Percentiles rank a stretch among this genome's conserved stretches.
These are phyloP conservation scores for Ophidiomyces ophidiicola DNA, from an alignment of 2,329 filamentous ascomycete species.

Conservation along the genomic window DNA sequence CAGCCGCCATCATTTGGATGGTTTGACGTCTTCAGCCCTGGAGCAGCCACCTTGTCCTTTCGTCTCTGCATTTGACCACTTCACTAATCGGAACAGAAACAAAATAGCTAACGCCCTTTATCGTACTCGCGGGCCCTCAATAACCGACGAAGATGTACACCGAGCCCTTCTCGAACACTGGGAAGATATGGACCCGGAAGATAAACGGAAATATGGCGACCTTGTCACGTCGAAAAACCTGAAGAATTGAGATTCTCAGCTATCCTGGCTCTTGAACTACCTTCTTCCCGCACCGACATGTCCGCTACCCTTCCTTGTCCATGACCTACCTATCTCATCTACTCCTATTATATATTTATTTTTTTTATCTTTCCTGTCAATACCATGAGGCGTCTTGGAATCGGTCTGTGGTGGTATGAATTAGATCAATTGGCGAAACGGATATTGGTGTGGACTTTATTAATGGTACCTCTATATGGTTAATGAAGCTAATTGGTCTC, in stretches of 20 bases:
- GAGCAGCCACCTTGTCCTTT: conserved; percentile 12
- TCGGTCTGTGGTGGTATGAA: conserved; percentile 1
- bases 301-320: neutral
- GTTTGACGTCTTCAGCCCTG: conserved; percentile 8
- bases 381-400: conserved; percentile 3
- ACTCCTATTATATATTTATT: neutral
- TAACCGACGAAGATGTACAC: conserved; percentile 15
- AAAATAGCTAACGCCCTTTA: conserved; percentile 13
- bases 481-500: neutral
- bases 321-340: neutral
- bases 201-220: conserved; percentile 21
- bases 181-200: conserved; percentile 20
- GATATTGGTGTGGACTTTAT: neutral
- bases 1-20: conserved; percentile 5
- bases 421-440: conserved; percentile 4
- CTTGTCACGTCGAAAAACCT: too few relatives aligned
- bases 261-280: neutral
- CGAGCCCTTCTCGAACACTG: conserved; percentile 14
- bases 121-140: conserved; percentile 12
- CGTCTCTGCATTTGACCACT: conserved; percentile 17
- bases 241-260: too few relatives aligned
- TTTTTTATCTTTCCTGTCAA: neutral
- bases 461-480: neutral
- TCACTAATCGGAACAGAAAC: conserved; percentile 15
- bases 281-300: neutral